These are phyloP conservation scores for Phytophthora pini DNA, from an alignment of 352 stramenopile genomes.

Conservation along the genomic window DNA sequence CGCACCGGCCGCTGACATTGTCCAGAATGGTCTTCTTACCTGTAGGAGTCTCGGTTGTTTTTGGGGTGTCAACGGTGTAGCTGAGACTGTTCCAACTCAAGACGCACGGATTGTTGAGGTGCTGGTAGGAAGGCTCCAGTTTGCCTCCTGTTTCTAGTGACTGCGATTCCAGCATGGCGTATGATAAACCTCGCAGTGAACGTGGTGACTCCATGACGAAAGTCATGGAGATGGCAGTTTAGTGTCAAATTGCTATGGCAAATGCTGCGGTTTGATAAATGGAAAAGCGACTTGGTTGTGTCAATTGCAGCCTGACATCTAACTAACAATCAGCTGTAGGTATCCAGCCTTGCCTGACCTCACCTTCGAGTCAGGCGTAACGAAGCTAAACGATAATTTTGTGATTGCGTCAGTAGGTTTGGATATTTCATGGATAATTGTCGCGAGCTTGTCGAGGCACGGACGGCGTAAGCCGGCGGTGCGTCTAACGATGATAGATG, in stretches of 20 bases:
- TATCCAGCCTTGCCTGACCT: slow-evolving; percentile 1
- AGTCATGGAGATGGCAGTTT: background rate
- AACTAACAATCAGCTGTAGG: background rate
- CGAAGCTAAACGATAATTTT: background rate
- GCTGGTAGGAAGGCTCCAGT: slow-evolving; percentile 14
- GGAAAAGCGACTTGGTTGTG: background rate
- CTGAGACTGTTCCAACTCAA: slow-evolving; percentile 22
- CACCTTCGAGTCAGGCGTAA: slow-evolving; percentile 6
- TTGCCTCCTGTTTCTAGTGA: slow-evolving; percentile 18
- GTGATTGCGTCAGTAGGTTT: slow-evolving; percentile 1
- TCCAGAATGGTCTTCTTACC: slow-evolving; percentile 52
- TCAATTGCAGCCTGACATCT: background rate
- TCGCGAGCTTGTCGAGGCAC: slow-evolving; percentile 1
- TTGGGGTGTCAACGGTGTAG: slow-evolving; percentile 1
- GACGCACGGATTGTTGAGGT: slow-evolving; percentile 19
- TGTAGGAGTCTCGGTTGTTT: slow-evolving; percentile 4
- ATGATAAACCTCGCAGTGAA: slow-evolving; percentile 1
- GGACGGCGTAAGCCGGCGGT: background rate
- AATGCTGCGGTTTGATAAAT: background rate
- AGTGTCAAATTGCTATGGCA: too few relatives aligned
- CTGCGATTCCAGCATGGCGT: slow-evolving; percentile 11
- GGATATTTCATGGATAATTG: slow-evolving; percentile 4
- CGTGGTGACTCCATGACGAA: slow-evolving; percentile 15
- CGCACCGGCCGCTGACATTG: slow-evolving; percentile 61
- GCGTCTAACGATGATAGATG: too few relatives aligned